Conservation (phyloP, 1,284 basidiomycete species). For the Heterobasidion annosum region DNA sequence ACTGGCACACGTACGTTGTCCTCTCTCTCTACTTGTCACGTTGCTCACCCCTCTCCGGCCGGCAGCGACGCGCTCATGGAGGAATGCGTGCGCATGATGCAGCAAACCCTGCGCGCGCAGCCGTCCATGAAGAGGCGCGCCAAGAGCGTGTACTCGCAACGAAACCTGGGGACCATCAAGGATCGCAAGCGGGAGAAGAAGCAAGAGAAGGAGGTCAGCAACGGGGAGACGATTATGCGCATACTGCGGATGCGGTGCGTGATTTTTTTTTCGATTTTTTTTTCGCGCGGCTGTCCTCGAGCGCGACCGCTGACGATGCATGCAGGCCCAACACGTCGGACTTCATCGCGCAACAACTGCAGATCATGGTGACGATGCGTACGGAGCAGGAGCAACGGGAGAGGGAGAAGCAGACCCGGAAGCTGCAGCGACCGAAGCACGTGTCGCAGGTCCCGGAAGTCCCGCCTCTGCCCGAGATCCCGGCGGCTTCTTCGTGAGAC, state of each 20-base stretch:
- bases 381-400: slow-evolving; percentile 60
- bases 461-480: slow-evolving; percentile 16
- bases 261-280: slow-evolving; percentile 1
- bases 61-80: slow-evolving; percentile 85
- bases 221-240: slow-evolving; percentile 85
- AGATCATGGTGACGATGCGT: slow-evolving; percentile 68
- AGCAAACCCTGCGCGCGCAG: slow-evolving; percentile 64
- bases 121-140: slow-evolving; percentile 79
- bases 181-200: slow-evolving; percentile 91
- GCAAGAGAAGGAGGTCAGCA: slow-evolving; percentile 62
- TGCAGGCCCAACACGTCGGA: slow-evolving; percentile 73
- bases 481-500: slow-evolving; percentile 1
- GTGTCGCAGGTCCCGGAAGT: slow-evolving; percentile 13
- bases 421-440: slow-evolving; percentile 24
- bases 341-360: slow-evolving; percentile 83
- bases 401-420: slow-evolving; percentile 47
- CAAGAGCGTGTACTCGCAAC: slow-evolving; percentile 85
- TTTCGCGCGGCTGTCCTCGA: not conserved
- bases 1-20: slow-evolving; percentile 74
- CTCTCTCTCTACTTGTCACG: slow-evolving; percentile 1
- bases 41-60: slow-evolving; percentile 1
- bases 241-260: slow-evolving; percentile 88
- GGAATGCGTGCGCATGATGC: slow-evolving; percentile 92
- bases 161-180: slow-evolving; percentile 93
- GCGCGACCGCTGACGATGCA: not conserved